These are phyloP conservation scores for Phytophthora aleatoria DNA, from an alignment of 352 stramenopile genomes.

Conservation along the genomic window DNA sequence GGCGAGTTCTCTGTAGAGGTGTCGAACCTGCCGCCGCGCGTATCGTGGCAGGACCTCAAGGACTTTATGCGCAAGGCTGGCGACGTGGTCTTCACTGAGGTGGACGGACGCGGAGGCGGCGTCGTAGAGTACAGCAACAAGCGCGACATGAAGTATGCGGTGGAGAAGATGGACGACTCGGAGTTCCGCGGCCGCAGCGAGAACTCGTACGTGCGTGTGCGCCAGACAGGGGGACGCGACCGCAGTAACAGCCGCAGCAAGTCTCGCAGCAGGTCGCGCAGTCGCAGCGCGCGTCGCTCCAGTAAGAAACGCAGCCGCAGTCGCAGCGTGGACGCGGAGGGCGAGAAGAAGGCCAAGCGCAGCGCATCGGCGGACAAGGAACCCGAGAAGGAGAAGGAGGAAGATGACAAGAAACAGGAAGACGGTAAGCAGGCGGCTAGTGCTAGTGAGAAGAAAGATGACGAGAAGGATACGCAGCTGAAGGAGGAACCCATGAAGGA, in stretches of 20 bases:
- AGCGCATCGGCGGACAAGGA: constrained; percentile 42
- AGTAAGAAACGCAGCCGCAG: constrained; percentile 46
- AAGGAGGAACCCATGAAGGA: constrained; percentile 12
- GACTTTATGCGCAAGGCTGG: constrained; percentile 67
- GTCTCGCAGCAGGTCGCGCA: constrained; percentile 47
- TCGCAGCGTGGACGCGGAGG: constrained; percentile 35
- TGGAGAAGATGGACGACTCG: constrained; percentile 69
- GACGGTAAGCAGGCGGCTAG: constrained; percentile 22
- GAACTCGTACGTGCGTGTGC: constrained; percentile 58
- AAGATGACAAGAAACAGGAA: constrained; percentile 23
- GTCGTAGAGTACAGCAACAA: constrained; percentile 74
- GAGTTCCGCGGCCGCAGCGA: constrained; percentile 62
- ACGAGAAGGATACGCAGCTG: constrained; percentile 17
- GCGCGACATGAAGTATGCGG: constrained; percentile 70
- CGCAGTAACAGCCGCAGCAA: constrained; percentile 44
- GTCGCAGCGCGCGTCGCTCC: constrained; percentile 41
- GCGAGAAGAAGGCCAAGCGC: constrained; percentile 41
- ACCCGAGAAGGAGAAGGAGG: constrained; percentile 22
- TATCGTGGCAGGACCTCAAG: constrained; percentile 77
- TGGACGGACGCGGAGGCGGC: constrained; percentile 69
- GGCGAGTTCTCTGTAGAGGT: constrained; percentile 64
- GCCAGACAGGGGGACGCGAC: constrained; percentile 20
- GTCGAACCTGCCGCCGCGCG: constrained; percentile 54
- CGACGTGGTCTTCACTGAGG: constrained; percentile 72
- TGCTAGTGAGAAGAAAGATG: constrained; percentile 23